Percentiles rank a stretch among this genome's conserved stretches.
These are phyloP conservation scores for Ceratocystis diversiconidia DNA, from an alignment of 2,329 filamentous ascomycete genomes.

Conservation along the genomic window DNA sequence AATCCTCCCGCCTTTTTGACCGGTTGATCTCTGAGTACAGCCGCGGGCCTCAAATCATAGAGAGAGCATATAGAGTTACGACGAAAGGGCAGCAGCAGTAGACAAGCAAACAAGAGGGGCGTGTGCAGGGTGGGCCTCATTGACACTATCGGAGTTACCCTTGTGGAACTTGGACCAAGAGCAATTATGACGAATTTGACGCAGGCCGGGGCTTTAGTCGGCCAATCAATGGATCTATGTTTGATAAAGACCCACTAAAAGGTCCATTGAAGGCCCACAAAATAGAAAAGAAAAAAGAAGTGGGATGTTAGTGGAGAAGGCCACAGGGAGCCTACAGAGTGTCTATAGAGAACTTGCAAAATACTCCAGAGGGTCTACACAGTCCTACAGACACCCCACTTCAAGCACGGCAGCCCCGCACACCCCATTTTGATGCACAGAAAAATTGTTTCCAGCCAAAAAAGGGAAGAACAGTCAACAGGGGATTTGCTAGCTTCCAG, in stretches of 20 bases:
- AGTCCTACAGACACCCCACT: constrained; percentile 3
- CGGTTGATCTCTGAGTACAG: neutral
- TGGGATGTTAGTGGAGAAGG: neutral
- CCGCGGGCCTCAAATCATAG: neutral
- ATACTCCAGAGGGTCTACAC: neutral
- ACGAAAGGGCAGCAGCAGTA: neutral
- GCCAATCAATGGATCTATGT: neutral
- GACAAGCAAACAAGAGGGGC: neutral
- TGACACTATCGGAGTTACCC: neutral
- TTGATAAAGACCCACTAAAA: neutral
- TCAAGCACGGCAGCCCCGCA: neutral
- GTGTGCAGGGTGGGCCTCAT: constrained; percentile 7
- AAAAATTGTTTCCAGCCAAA: neutral
- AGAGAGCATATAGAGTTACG: constrained; percentile 2
- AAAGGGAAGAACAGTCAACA: neutral
- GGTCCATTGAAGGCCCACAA: neutral
- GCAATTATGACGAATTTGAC: neutral
- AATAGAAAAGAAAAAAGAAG: neutral
- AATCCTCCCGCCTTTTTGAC: neutral
- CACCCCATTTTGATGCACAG: neutral
- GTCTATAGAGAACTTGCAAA: neutral
- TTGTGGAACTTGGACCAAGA: constrained; percentile 6
- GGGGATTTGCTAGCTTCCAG: neutral
- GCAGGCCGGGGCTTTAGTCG: neutral
- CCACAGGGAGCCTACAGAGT: neutral